Base-by-base conservation (phyloP, 352 stramenopile species). In the Pythium monospermum region DNA sequence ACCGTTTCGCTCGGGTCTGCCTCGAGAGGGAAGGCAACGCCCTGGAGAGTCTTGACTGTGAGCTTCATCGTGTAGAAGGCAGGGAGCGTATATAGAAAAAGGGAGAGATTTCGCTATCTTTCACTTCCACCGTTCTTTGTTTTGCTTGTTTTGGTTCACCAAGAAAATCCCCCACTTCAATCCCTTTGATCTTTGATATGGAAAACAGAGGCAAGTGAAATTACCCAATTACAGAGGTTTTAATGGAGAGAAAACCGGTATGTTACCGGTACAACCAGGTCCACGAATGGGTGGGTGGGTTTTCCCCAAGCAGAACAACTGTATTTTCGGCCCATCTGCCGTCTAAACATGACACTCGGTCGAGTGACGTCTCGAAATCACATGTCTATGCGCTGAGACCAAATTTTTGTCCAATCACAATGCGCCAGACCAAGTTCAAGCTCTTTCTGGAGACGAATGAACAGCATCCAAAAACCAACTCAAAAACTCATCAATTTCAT, bases 41-140 rank as follows among this genome's bases (percentile, higher is more conserved):
- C 83, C 61, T 91, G 80, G 21, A 91, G 66, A 43, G 83, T 94
- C 75, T 94, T 94, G 38, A 91, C 78, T 33, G 83, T 89, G 48
- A 91, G 77, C 76, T 91, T 94, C 83, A 93, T 94, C 6, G 18
- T 43, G 19, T 46, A 3, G 26, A 23, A 48, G 52, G 41, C 42
- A 52, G 15, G 19, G 42, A 40, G 5, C 23, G 31, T 36, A 33
- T n/a, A 8, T 19, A 41, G 36, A 36, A 41, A 16, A 30, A 4
- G 30, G 33, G 30, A 33, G 19, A 28, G 6, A 35, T 42, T 25
- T 7, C 35, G 46, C 12, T 19, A 16, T 19, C 16, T 13, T 15
- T 15, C 10, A 26, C 49, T 59, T 59, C 30, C 25, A 37, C 32
- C 31, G 26, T 50, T 57, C 39, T 56, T 43, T 27, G 45, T 32